Evolutionary conservation across 2,329 filamentous ascomycete species (phyloP).

Genomic region (Fusarium metavorans): DNA sequence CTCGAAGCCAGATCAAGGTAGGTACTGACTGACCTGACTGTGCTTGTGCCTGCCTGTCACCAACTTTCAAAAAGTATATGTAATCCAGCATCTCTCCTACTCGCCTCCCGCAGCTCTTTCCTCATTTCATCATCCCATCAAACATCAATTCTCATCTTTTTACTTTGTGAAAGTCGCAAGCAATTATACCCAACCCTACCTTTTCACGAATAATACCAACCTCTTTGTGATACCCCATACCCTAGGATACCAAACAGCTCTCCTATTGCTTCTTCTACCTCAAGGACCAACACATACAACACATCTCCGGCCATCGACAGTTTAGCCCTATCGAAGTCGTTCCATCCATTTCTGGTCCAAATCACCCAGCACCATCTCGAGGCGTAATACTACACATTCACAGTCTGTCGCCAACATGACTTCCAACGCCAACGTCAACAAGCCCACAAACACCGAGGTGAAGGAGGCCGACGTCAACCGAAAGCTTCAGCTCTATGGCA

Average conservation of each 20-base stretch:
- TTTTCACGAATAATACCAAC: slow-evolving; percentile 36
- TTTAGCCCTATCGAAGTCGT: slow-evolving; percentile 13
- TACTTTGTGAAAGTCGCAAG: slow-evolving; percentile 15
- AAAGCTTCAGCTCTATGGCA: slow-evolving; percentile 96
- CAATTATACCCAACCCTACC: slow-evolving; percentile 31
- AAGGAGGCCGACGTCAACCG: slow-evolving; percentile 91
- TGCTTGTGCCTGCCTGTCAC: slow-evolving; percentile 34
- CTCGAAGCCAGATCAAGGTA: neutral
- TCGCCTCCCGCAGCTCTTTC: neutral
- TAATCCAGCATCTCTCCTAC: slow-evolving; percentile 39
- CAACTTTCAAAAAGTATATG: slow-evolving; percentile 36
- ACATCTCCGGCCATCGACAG: slow-evolving; percentile 2
- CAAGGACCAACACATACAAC: slow-evolving; percentile 16
- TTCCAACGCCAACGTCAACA: slow-evolving; percentile 70
- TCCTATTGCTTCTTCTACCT: slow-evolving; percentile 5
- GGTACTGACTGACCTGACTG: neutral
- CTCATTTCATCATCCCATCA: slow-evolving; percentile 27
- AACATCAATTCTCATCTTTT: slow-evolving; percentile 6
- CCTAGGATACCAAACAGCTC: slow-evolving; percentile 34
- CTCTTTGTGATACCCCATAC: slow-evolving; percentile 48
- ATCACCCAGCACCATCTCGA: slow-evolving; percentile 14
- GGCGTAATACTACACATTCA: slow-evolving; percentile 32
- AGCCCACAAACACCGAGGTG: slow-evolving; percentile 76
- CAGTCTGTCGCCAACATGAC: slow-evolving; percentile 48
- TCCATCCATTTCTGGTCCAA: neutral